Evolutionary conservation across 2,329 filamentous ascomycete genomes (phyloP), one percentile per base, ranked within the genome.

Genomic region (Ophiostoma sp.): DNA sequence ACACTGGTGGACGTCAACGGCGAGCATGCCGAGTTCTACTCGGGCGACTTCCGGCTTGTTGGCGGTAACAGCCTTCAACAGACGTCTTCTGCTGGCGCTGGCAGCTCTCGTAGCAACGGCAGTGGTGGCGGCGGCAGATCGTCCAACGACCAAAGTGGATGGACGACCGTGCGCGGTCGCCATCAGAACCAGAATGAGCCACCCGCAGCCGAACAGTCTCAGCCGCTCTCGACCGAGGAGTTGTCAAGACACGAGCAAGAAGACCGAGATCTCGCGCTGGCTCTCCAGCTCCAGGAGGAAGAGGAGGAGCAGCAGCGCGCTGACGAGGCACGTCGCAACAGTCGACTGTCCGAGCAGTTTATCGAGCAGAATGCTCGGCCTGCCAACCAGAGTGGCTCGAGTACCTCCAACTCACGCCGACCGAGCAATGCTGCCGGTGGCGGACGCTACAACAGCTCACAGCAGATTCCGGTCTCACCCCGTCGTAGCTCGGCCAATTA

Each of bases 271-370:
- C 83, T 98, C 39, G 96, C 96, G 0, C 86, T 98, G 2, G 95
- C 95, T 0, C 85, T 99, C 7, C 96, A 98, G 79, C 87, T 98
- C 0, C 95, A 98, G 80, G 96, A 98, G 78, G 94, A 97, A 80
- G 95, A 98, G 81, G 94, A 98, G 76, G 91, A 94, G 78, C 88
- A 90, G 17, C 89, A 94, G 76, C 87, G 88, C n/a, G 77, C 79
- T 7, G 87, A 89, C 69, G 87, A 90, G 68, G 89, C 88, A 11
- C 87, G 90, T 0, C 86, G 91, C 8, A 85, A 86, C 12, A 90
- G 89, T 72, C 84, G 89, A 73, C 84, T 93, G 0, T 92, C 90
- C 0, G 90, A 92, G 78, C 89, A 90, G 75, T 92, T 87, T 76
- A 92, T 94, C 73, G 89, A 92, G 77, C 89, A 90, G 76, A 88